These are phyloP conservation scores for Penicillium sp. DNA, from an alignment of 2,329 filamentous ascomycete genomes.

Conservation along the genomic window DNA sequence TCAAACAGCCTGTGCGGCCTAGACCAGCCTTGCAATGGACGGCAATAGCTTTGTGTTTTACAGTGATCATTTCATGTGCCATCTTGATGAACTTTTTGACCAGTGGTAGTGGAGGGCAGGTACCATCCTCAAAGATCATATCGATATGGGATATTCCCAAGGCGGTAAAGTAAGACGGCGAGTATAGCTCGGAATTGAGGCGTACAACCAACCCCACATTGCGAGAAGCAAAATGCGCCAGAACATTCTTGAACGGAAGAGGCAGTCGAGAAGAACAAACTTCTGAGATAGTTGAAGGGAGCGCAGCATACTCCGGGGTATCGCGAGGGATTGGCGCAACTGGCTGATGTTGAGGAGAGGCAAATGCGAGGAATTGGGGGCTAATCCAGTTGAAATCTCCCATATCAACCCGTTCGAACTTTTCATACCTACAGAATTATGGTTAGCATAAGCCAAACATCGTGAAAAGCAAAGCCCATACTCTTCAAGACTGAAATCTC, in stretches of 20 bases:
- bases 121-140: slow-evolving; percentile 99
- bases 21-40: slow-evolving; percentile 99
- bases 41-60: slow-evolving; percentile 89
- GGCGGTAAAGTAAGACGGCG: slow-evolving; percentile 94
- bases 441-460: slow-evolving; percentile 20
- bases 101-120: slow-evolving; percentile 85
- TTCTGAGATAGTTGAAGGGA: slow-evolving; percentile 77
- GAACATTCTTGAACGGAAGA: slow-evolving; percentile 91
- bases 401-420: slow-evolving; percentile 93
- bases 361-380: slow-evolving; percentile 92
- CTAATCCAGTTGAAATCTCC: slow-evolving; percentile 99
- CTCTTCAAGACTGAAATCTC: slow-evolving; percentile 95
- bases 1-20: slow-evolving; percentile 92
- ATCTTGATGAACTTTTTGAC: slow-evolving; percentile 94
- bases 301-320: slow-evolving; percentile 72
- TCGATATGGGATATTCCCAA: slow-evolving; percentile 94
- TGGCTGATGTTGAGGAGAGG: slow-evolving; percentile 85
- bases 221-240: slow-evolving; percentile 84
- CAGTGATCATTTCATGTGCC: slow-evolving; percentile 90
- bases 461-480: slow-evolving; percentile 42
- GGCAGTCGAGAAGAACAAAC: slow-evolving; percentile 75
- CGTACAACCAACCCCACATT: slow-evolving; percentile 93
- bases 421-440: slow-evolving; percentile 72
- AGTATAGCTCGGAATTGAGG: slow-evolving; percentile 94
- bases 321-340: slow-evolving; percentile 72